A percentile compares a stretch with the other conserved stretches of the same genome.
These are phyloP conservation scores for Hygrophorus pudorinus DNA, from an alignment of 768 basidiomycete species.

Conservation along the genomic window DNA sequence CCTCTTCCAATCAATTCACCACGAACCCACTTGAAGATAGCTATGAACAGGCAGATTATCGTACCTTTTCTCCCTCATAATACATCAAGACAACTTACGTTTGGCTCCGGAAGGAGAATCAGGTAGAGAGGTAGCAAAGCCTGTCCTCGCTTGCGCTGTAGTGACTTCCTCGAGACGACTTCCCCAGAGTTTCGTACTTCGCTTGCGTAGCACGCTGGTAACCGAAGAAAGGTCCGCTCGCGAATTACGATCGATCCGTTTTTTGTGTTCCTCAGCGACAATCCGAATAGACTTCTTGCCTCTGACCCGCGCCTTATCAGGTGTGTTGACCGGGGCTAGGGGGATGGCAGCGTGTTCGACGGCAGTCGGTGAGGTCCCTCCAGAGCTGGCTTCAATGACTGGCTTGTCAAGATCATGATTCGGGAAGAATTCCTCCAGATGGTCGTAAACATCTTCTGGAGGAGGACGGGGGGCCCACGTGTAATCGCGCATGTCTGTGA, in stretches of 20 bases:
- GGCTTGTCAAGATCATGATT: constrained; percentile 94
- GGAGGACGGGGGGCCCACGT: constrained; percentile 88
- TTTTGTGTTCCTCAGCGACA: constrained; percentile 84
- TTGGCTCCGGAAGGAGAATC: constrained; percentile 56
- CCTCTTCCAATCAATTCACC: constrained; percentile 97
- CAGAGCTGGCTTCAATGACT: constrained; percentile 78
- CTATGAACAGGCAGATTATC: constrained; percentile 28
- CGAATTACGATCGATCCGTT: constrained; percentile 60
- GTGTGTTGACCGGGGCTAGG: constrained; percentile 16
- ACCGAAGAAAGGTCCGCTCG: constrained; percentile 41
- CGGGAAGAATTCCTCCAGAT: constrained; percentile 92
- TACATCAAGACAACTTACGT: constrained; percentile 39
- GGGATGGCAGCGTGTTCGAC: constrained; percentile 39
- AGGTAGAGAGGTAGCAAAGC: constrained; percentile 30
- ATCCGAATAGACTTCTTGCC: constrained; percentile 89
- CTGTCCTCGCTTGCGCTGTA: constrained; percentile 51
- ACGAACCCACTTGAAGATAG: constrained; percentile 96
- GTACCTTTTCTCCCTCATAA: constrained; percentile 1
- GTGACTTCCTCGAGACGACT: constrained; percentile 90
- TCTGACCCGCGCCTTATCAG: constrained; percentile 35
- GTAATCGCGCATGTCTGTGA: constrained; percentile 50
- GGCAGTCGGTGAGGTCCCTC: constrained; percentile 68
- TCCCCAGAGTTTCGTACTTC: constrained; percentile 95
- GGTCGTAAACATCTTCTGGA: constrained; percentile 88
- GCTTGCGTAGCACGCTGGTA: constrained; percentile 49